Conservation (phyloP, 148 eudicot genomes). For the Persicaria maculosa region DNA sequence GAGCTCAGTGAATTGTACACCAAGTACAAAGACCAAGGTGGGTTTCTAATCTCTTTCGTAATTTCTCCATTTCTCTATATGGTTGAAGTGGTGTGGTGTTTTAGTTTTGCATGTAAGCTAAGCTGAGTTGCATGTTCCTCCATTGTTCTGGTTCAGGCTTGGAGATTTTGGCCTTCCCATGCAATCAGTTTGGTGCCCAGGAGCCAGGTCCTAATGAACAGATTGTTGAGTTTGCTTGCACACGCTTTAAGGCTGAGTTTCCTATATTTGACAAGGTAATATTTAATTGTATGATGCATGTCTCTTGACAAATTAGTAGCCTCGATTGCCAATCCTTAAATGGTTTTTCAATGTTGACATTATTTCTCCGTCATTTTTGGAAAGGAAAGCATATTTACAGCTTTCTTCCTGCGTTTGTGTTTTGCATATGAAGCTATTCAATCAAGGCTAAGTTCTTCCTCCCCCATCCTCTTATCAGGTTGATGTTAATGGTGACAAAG, state of each 20-base stretch:
- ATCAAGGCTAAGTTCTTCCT: not conserved
- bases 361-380: not conserved
- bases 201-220: slow-evolving; percentile 79
- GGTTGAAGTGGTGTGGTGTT: not conserved
- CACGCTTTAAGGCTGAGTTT: slow-evolving; percentile 72
- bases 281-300: not conserved
- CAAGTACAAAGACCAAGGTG: slow-evolving; percentile 58
- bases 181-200: slow-evolving; percentile 84
- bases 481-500: slow-evolving; percentile 60
- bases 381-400: not conserved
- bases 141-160: slow-evolving; percentile 34
- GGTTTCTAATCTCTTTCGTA: not conserved
- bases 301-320: not conserved
- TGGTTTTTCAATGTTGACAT: not conserved
- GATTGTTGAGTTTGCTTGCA: slow-evolving; percentile 61
- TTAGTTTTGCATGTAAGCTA: not conserved
- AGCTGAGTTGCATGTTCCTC: not conserved
- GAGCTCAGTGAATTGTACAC: slow-evolving; percentile 50
- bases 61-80: not conserved
- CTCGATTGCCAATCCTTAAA: not conserved
- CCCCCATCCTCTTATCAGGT: slow-evolving; percentile 21
- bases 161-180: slow-evolving; percentile 84
- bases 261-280: slow-evolving; percentile 79
- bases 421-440: not conserved
- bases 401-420: not conserved